These are phyloP conservation scores for Entomophthora muscae DNA, from an alignment of 371 early-diverging fungal genomes.

Conservation along the genomic window DNA sequence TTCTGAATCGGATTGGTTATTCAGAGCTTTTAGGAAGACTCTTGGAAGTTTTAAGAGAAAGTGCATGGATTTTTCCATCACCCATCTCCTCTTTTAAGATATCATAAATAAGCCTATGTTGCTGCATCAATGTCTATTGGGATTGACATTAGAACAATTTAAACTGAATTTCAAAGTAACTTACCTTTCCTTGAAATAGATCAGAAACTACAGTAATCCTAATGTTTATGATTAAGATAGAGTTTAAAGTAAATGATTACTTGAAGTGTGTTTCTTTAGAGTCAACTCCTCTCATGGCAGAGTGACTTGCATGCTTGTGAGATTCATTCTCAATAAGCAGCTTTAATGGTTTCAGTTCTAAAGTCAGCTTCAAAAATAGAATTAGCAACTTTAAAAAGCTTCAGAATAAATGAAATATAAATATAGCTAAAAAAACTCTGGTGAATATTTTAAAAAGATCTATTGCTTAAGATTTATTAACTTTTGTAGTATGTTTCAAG, in stretches of 20 bases:
- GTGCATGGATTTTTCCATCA: conserved; percentile 34
- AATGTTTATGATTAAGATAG: background rate
- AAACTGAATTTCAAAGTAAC: background rate
- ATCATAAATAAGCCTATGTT: conserved; percentile 44
- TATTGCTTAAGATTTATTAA: background rate
- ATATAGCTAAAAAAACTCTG: background rate
- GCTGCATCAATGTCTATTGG: conserved; percentile 30
- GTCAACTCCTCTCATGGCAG: conserved; percentile 49
- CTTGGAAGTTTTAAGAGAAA: conserved; percentile 34
- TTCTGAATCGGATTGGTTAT: too few species aligned
- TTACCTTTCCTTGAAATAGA: conserved; percentile 37
- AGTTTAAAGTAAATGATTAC: conserved; percentile 16
- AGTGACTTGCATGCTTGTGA: conserved; percentile 51
- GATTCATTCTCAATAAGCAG: conserved; percentile 50
- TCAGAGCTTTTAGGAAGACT: too few species aligned
- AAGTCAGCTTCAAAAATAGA: conserved; percentile 23
- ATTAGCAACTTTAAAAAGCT: background rate
- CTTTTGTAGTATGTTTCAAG: background rate
- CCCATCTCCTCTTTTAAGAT: conserved; percentile 27
- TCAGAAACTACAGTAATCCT: conserved; percentile 46
- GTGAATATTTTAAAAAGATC: background rate
- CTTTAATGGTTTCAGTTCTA: conserved; percentile 27
- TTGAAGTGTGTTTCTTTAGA: conserved; percentile 58
- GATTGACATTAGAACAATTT: background rate
- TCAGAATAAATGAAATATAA: background rate